Evolutionary conservation across 1,139 yeast genomes (phyloP).

Genomic region (Arxiozyma bovina): DNA sequence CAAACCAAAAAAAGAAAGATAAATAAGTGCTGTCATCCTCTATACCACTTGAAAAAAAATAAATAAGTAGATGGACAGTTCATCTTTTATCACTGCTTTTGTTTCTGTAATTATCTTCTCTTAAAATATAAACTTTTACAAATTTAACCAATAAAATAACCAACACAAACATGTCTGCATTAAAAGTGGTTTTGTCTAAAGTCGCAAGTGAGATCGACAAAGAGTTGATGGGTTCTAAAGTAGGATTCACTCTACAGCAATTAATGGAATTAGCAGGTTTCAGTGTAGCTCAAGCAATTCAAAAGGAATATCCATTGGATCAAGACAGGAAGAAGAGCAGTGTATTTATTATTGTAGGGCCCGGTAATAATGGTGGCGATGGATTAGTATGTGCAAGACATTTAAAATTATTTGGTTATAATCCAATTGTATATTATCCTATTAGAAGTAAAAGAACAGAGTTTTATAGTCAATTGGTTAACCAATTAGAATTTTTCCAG

Average conservation of each 20-base stretch:
- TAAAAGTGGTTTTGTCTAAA: constrained; percentile 40
- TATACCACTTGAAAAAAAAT: too few species aligned
- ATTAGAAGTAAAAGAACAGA: constrained; percentile 40
- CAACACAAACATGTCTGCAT: neutral
- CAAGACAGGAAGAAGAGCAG: constrained; percentile 24
- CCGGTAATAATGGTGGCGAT: constrained; percentile 95
- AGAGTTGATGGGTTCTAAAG: constrained; percentile 75
- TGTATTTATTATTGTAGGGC: constrained; percentile 75
- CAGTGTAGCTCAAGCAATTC: constrained; percentile 83
- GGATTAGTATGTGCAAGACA: constrained; percentile 95
- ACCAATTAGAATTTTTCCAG: constrained; percentile 30
- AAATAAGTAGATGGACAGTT: too few species aligned
- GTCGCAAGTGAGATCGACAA: constrained; percentile 73
- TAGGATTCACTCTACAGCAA: constrained; percentile 82
- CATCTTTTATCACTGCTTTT: too few species aligned
- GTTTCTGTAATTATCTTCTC: neutral
- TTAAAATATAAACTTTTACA: neutral
- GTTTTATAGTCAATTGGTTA: constrained; percentile 34
- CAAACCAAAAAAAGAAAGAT: too few species aligned
- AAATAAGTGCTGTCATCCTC: too few species aligned
- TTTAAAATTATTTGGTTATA: constrained; percentile 67
- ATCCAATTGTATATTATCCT: constrained; percentile 64
- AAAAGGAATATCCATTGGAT: constrained; percentile 47
- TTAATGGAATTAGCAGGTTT: constrained; percentile 95
- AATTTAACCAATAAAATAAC: neutral